These are phyloP conservation scores for Lachancea nothofagi DNA, from an alignment of 805 yeast species.

Conservation along the genomic window DNA sequence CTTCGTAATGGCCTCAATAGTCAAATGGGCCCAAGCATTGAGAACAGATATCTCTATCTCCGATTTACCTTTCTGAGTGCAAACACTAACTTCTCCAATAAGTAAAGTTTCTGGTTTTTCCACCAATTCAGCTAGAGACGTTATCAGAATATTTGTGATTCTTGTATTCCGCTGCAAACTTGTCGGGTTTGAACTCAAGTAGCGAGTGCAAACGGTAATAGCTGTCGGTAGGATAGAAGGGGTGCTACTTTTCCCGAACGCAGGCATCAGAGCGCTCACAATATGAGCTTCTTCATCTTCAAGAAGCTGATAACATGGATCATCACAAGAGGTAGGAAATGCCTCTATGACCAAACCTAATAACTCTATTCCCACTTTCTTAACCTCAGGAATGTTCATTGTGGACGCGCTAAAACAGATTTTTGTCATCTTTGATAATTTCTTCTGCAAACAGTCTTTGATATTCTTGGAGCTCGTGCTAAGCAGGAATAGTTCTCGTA, in stretches of 20 bases:
- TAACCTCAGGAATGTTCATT: constrained; percentile 53
- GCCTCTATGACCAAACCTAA: constrained; percentile 56
- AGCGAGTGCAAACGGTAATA: constrained; percentile 68
- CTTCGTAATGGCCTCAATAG: constrained; percentile 27
- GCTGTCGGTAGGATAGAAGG: constrained; percentile 73
- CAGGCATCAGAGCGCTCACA: constrained; percentile 81
- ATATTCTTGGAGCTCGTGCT: constrained; percentile 5
- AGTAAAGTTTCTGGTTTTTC: constrained; percentile 32
- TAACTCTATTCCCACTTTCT: constrained; percentile 59
- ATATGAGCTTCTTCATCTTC: constrained; percentile 96
- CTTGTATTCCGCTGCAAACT: constrained; percentile 46
- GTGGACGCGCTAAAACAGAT: constrained; percentile 80
- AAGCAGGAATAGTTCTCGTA: constrained; percentile 17
- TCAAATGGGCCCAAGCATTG: constrained; percentile 69
- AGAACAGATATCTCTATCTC: constrained; percentile 55
- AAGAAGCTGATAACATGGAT: constrained; percentile 61
- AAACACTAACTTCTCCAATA: constrained; percentile 51
- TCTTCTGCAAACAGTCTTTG: constrained; percentile 14
- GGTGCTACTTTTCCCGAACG: constrained; percentile 68
- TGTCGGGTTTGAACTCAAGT: constrained; percentile 58
- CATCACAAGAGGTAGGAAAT: constrained; percentile 64
- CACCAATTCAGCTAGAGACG: constrained; percentile 54
- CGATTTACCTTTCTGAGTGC: constrained; percentile 42
- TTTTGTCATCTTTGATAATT: constrained; percentile 65
- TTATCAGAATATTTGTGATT: constrained; percentile 57